Evolutionary conservation across 1,139 yeast species (phyloP).

Genomic region (Suhomyces choctaworum): DNA sequence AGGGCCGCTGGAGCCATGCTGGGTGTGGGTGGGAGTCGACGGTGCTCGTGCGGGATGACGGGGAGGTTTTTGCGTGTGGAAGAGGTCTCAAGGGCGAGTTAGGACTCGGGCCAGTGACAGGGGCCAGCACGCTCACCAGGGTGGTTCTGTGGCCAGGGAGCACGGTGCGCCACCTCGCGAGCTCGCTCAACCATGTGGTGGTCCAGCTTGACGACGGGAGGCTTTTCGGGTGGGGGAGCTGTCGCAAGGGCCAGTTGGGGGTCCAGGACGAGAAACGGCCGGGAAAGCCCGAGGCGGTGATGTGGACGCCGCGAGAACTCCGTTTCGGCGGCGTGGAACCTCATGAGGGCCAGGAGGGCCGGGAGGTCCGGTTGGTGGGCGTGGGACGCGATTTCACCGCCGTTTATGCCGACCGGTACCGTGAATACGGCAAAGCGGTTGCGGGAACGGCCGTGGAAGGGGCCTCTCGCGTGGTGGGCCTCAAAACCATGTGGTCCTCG

Average conservation of each 20-base stretch:
- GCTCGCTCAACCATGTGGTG: slow-evolving; percentile 61
- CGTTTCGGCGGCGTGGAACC: slow-evolving; percentile 14
- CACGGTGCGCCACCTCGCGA: slow-evolving; percentile 29
- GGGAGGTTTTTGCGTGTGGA: slow-evolving; percentile 57
- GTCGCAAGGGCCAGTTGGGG: slow-evolving; percentile 73
- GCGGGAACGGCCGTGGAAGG: slow-evolving; percentile 1
- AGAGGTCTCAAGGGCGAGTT: slow-evolving; percentile 72
- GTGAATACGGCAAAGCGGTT: slow-evolving; percentile 9
- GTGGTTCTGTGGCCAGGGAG: slow-evolving; percentile 1
- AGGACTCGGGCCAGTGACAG: slow-evolving; percentile 50
- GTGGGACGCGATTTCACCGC: slow-evolving; percentile 52
- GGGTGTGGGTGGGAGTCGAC: slow-evolving; percentile 83
- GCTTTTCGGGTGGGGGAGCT: slow-evolving; percentile 80
- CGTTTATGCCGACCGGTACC: slow-evolving; percentile 12
- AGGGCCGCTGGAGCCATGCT: slow-evolving; percentile 42
- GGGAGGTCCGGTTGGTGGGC: slow-evolving; percentile 18
- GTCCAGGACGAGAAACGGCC: slow-evolving; percentile 9
- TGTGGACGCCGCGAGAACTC: slow-evolving; percentile 31
- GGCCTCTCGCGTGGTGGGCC: slow-evolving; percentile 9
- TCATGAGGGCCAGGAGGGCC: slow-evolving; percentile 1
- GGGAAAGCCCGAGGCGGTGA: slow-evolving; percentile 20
- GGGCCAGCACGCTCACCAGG: slow-evolving; percentile 9
- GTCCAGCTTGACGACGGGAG: slow-evolving; percentile 40
- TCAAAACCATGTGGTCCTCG: slow-evolving; percentile 84
- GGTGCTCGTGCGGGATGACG: slow-evolving; percentile 44